Evolutionary conservation across 139 green algal species (phyloP), one percentile per base, ranked within the genome.

Genomic region (Closterium sp.): DNA sequence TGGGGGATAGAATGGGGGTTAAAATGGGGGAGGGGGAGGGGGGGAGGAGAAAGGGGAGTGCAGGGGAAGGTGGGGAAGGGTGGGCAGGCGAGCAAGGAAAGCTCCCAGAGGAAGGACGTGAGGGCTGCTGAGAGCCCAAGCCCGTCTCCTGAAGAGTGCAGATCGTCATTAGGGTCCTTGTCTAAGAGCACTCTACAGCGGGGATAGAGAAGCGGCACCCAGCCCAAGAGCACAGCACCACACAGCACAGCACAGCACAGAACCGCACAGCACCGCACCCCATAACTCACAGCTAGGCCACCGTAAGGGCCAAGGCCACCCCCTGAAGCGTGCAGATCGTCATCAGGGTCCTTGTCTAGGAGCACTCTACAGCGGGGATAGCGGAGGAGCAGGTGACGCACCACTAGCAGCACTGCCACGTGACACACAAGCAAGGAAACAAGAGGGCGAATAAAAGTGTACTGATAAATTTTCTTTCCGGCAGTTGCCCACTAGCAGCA

Each of bases 341-440:
- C 91, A 22, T 88, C 92, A 2, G 50, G 31, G 19, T 93, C 92
- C 50, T 94, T 92, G 24, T 93, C 91, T 17, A 94, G 62, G 0
- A 93, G 28, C 73, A 50, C 70, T 11, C 88, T 42, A 17, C 90
- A 93, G 29, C 42, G 87, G 32, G 32, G 85, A 70, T 93, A 88
- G 62, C 92, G 88, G 7, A 88, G 91, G 1, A 95, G 91, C 34
- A 95, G 86, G 32, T 91, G 93, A 31, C 92, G 87, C 10, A 92
- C 30, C 22, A 91, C 34, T 3, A 94, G 70, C 27, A 95, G 93
- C 19, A 87, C 89, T 90, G 90, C n/a, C n/a, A n/a, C n/a, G 24
- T 27, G 31, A 27, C 85, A 29, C 19, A 87, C 19, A 29, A 0
- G 28, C 2, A 28, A 9, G 28, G 24, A 87, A 6, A 21, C 5